Evolutionary conservation across 768 basidiomycete species (phyloP).

Genomic region (Pisolithus marmoratus): DNA sequence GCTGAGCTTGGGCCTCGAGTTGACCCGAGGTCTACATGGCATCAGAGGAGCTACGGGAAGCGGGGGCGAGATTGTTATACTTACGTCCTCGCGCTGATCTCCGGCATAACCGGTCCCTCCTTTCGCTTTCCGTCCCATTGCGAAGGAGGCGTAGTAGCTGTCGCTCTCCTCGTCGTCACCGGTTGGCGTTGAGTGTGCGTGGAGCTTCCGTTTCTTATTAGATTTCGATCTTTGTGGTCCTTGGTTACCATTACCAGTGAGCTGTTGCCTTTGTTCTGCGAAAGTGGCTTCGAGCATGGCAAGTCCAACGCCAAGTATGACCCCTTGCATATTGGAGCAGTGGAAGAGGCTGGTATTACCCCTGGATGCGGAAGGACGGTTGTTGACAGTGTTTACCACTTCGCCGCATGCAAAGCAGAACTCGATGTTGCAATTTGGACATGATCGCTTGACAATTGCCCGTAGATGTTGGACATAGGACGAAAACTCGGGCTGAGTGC

Average conservation of each 20-base stretch:
- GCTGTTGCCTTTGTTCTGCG: constrained; percentile 43
- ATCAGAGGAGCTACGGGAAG: constrained; percentile 6
- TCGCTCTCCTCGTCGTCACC: constrained; percentile 54
- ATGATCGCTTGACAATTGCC: constrained; percentile 51
- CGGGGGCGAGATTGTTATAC: not conserved
- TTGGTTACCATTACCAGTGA: constrained; percentile 21
- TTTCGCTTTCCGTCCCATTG: constrained; percentile 59
- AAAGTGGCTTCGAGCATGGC: constrained; percentile 78
- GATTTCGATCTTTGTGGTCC: constrained; percentile 24
- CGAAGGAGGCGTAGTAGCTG: constrained; percentile 35
- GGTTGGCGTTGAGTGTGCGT: constrained; percentile 20
- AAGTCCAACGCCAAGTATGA: constrained; percentile 86
- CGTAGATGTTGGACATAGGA: constrained; percentile 63
- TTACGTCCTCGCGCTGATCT: constrained; percentile 76
- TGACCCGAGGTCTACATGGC: constrained; percentile 69
- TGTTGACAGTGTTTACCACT: constrained; percentile 41
- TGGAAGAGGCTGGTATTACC: constrained; percentile 69
- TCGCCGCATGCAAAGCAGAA: constrained; percentile 80
- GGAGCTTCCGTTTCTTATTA: constrained; percentile 39
- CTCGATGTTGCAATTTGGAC: constrained; percentile 52
- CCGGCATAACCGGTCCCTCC: constrained; percentile 89
- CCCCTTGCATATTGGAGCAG: constrained; percentile 84
- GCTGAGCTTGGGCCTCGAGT: constrained; percentile 67
- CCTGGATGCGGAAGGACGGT: constrained; percentile 36
- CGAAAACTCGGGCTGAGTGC: constrained; percentile 60